These are phyloP conservation scores for Cutaneotrichosporon cavernicola DNA, from an alignment of 1,284 basidiomycete species.

Conservation along the genomic window DNA sequence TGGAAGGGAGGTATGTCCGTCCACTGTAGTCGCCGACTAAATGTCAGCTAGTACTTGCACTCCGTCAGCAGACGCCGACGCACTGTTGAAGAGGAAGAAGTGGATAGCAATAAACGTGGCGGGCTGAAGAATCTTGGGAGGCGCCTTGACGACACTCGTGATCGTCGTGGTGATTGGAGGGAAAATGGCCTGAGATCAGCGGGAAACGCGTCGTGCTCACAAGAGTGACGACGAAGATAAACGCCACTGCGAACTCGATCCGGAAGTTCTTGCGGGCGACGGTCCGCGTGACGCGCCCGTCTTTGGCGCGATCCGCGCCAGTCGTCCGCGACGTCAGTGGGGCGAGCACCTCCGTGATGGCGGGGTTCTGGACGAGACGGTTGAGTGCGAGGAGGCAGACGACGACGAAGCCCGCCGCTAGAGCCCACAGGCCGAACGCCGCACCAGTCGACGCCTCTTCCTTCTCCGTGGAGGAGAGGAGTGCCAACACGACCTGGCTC, in stretches of 20 bases:
- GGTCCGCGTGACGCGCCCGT: slow-evolving; percentile 27
- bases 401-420: slow-evolving; percentile 19
- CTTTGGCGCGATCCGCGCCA: slow-evolving; percentile 14
- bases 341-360: slow-evolving; percentile 26
- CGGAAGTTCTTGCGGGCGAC: slow-evolving; percentile 61
- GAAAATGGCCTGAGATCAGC: slow-evolving; percentile 66
- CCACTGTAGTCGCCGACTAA: slow-evolving; percentile 75
- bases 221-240: slow-evolving; percentile 74
- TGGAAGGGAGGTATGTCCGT: slow-evolving; percentile 66
- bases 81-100: slow-evolving; percentile 54
- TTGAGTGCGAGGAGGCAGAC: slow-evolving; percentile 33
- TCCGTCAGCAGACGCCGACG: slow-evolving; percentile 52
- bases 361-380: slow-evolving; percentile 34
- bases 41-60: slow-evolving; percentile 30
- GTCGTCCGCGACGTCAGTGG: slow-evolving; percentile 21
- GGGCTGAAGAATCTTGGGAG: slow-evolving; percentile 43
- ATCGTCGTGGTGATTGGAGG: slow-evolving; percentile 80
- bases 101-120: slow-evolving; percentile 52
- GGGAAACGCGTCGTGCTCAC: slow-evolving; percentile 55
- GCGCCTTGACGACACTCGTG: slow-evolving; percentile 60
- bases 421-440: slow-evolving; percentile 45
- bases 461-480: slow-evolving; percentile 29
- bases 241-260: slow-evolving; percentile 71
- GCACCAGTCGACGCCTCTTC: slow-evolving; percentile 26
- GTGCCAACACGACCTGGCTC: slow-evolving; percentile 44